These are phyloP conservation scores for Nidularia pulvinata DNA, from an alignment of 768 basidiomycete species.

Conservation along the genomic window DNA sequence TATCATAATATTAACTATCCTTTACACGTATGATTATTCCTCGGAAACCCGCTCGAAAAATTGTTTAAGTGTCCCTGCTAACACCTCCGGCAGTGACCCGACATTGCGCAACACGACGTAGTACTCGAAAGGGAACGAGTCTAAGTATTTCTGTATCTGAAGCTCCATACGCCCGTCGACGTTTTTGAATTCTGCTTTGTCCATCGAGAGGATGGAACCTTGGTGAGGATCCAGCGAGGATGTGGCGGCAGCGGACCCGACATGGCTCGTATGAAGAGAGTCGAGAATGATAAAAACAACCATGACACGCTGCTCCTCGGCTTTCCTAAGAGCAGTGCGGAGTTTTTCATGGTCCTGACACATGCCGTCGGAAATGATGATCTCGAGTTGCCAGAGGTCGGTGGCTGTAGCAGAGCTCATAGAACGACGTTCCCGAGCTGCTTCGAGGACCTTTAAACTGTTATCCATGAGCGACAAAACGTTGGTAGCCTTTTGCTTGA, in stretches of 20 bases:
- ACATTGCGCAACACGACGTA: slow-evolving; percentile 92
- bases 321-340: slow-evolving; percentile 76
- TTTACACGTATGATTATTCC: slow-evolving; percentile 31
- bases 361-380: slow-evolving; percentile 99
- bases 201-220: slow-evolving; percentile 91
- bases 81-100: slow-evolving; percentile 88
- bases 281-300: slow-evolving; percentile 97
- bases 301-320: slow-evolving; percentile 90
- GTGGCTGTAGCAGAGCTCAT: slow-evolving; percentile 63
- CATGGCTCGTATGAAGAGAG: slow-evolving; percentile 57
- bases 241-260: slow-evolving; percentile 9
- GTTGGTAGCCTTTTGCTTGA: slow-evolving; percentile 89
- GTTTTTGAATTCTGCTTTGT: slow-evolving; percentile 85
- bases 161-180: slow-evolving; percentile 85
- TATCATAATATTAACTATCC: too few species aligned
- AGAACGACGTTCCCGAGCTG: slow-evolving; percentile 68
- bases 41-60: slow-evolving; percentile 88
- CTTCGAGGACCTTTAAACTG: slow-evolving; percentile 72
- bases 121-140: slow-evolving; percentile 98
- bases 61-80: slow-evolving; percentile 87
- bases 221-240: slow-evolving; percentile 26
- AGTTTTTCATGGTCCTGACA: slow-evolving; percentile 94
- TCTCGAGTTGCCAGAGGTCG: slow-evolving; percentile 96
- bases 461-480: slow-evolving; percentile 81
- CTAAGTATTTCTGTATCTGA: slow-evolving; percentile 86